Evolutionary conservation across 108 stramenopile genomes (phyloP).

Genomic region (Epithemia pelagica): DNA sequence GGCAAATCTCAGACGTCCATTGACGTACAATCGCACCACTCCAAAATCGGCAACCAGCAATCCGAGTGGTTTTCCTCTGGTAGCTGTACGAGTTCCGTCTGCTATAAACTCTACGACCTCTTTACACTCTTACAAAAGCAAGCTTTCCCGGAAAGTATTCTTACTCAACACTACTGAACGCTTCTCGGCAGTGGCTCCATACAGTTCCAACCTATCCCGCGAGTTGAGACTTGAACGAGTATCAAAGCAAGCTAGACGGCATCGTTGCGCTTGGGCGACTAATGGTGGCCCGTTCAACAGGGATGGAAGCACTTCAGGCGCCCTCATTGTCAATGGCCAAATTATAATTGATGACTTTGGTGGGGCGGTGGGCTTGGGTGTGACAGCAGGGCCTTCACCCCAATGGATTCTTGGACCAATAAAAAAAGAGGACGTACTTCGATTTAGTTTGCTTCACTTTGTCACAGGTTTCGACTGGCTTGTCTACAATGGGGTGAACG

Average conservation of each 20-base stretch:
- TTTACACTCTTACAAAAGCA: not conserved
- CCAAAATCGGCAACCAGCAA: too few species aligned
- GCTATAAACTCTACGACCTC: not conserved
- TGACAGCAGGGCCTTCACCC: not conserved
- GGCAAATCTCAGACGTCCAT: too few species aligned
- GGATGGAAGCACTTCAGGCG: conserved; percentile 25
- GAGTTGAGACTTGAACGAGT: not conserved
- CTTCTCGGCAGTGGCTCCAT: not conserved
- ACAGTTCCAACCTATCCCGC: not conserved
- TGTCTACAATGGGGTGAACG: conserved; percentile 21
- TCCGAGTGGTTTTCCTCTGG: not conserved
- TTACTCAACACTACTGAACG: not conserved
- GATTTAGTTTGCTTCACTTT: conserved; percentile 15
- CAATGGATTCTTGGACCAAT: not conserved
- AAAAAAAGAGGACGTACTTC: not conserved
- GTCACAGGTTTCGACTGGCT: conserved; percentile 44
- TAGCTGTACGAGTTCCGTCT: not conserved
- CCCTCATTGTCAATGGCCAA: conserved; percentile 10
- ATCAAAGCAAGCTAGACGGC: not conserved
- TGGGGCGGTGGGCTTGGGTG: conserved; percentile 8
- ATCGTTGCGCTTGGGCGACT: conserved; percentile 9
- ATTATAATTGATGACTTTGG: not conserved
- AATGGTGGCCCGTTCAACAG: conserved; percentile 38
- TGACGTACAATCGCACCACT: too few species aligned
- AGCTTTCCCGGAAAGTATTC: not conserved